Evolutionary conservation across 495 filamentous ascomycete genomes (phyloP).

Genomic region (Viridothelium virens): DNA sequence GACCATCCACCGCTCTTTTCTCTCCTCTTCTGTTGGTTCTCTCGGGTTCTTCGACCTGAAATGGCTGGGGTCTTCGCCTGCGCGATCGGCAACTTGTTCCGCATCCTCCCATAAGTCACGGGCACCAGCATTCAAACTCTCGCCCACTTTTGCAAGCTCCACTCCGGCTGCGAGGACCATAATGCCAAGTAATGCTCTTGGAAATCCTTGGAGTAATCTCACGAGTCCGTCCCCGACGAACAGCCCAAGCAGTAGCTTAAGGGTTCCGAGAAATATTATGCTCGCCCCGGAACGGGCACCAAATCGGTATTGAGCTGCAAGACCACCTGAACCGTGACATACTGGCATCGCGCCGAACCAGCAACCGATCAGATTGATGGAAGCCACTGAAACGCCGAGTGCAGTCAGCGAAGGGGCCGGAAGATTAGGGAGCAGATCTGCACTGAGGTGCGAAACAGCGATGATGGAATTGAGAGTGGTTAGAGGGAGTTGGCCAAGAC

Average conservation of each 20-base stretch:
- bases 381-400: constrained; percentile 69
- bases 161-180: constrained; percentile 85
- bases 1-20: constrained; percentile 65
- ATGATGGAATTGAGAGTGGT: constrained; percentile 88
- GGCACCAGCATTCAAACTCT: constrained; percentile 67
- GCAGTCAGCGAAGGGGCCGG: constrained; percentile 57
- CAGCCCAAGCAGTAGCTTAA: constrained; percentile 70
- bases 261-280: constrained; percentile 65
- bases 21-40: constrained; percentile 51
- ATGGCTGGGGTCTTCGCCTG: constrained; percentile 18
- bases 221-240: constrained; percentile 63
- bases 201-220: constrained; percentile 60
- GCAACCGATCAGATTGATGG: constrained; percentile 76
- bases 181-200: constrained; percentile 64
- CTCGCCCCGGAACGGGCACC: constrained; percentile 80
- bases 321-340: constrained; percentile 84
- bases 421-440: constrained; percentile 63
- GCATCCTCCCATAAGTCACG: constrained; percentile 47
- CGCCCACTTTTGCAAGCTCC: constrained; percentile 76
- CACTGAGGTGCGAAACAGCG: constrained; percentile 66
- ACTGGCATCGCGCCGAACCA: constrained; percentile 96
- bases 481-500: constrained; percentile 74
- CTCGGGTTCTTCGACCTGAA: constrained; percentile 16
- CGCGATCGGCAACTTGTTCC: constrained; percentile 33
- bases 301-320: constrained; percentile 84